Conservation (phyloP, 148 eudicot species). For the Rhododendron kiyosumense region DNA sequence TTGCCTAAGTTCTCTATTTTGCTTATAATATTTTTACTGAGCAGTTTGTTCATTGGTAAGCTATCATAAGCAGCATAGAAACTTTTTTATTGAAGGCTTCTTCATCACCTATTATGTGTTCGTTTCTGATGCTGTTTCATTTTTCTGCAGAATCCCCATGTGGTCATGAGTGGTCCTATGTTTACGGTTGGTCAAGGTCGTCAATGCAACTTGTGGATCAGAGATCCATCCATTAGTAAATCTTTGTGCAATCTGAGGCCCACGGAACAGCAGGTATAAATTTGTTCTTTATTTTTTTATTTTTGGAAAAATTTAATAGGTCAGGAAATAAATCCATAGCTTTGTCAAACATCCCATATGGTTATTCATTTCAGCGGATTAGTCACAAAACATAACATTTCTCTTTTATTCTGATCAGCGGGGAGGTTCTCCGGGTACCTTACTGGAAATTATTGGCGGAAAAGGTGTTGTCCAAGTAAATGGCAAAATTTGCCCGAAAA, state of each 20-base stretch:
- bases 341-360: background rate
- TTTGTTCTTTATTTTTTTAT: background rate
- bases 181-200: slow-evolving; percentile 84
- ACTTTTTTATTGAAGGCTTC: background rate
- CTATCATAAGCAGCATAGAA: background rate
- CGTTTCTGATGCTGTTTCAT: background rate
- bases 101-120: background rate
- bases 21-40: background rate
- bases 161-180: slow-evolving; percentile 39
- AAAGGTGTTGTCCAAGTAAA: slow-evolving; percentile 76
- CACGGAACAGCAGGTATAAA: slow-evolving; percentile 55
- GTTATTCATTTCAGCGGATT: background rate
- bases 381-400: background rate
- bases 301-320: background rate
- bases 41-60: background rate
- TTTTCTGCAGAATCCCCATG: slow-evolving; percentile 57
- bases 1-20: background rate
- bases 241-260: slow-evolving; percentile 72
- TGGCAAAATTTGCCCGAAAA: slow-evolving; percentile 51
- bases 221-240: slow-evolving; percentile 66
- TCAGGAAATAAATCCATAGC: background rate
- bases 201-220: slow-evolving; percentile 65
- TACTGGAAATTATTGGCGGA: slow-evolving; percentile 71
- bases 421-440: slow-evolving; percentile 45
- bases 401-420: slow-evolving; percentile 24